These are phyloP conservation scores for Chlorella sp. DNA, from an alignment of 139 green algal genomes.

Conservation along the genomic window DNA sequence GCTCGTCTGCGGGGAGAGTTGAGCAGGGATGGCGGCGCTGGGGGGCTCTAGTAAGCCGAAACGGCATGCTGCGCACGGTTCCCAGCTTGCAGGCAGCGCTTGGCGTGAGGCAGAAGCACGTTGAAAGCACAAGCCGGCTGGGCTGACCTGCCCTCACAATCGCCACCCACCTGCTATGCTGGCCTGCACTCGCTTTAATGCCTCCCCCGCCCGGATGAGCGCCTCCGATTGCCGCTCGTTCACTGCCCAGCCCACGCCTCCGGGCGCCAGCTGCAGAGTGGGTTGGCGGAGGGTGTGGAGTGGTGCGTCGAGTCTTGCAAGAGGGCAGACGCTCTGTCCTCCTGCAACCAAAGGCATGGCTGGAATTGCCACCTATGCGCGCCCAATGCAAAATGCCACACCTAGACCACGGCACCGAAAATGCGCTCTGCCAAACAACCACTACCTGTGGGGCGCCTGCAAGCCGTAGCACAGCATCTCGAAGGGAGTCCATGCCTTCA, in stretches of 20 bases:
- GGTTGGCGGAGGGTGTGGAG: not conserved
- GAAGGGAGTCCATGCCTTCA: constrained; percentile 70
- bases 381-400: too few relatives aligned
- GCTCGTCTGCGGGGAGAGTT: constrained; percentile 24
- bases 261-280: constrained; percentile 53
- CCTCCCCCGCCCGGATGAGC: constrained; percentile 71
- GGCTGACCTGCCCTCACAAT: too few relatives aligned
- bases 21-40: not conserved
- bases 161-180: constrained; percentile 54
- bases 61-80: too few relatives aligned
- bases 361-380: too few relatives aligned
- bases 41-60: too few relatives aligned
- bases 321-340: too few relatives aligned
- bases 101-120: not conserved
- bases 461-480: constrained; percentile 52
- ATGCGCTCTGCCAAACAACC: not conserved
- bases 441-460: constrained; percentile 24
- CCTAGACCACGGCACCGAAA: not conserved
- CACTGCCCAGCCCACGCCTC: constrained; percentile 86
- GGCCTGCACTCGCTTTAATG: constrained; percentile 58
- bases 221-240: constrained; percentile 94
- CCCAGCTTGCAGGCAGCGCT: too few relatives aligned
- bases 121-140: not conserved
- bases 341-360: too few relatives aligned
- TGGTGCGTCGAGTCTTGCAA: not conserved